These are phyloP conservation scores for Handroanthus guayacan DNA, from an alignment of 257 asterid genomes.

Conservation along the genomic window DNA sequence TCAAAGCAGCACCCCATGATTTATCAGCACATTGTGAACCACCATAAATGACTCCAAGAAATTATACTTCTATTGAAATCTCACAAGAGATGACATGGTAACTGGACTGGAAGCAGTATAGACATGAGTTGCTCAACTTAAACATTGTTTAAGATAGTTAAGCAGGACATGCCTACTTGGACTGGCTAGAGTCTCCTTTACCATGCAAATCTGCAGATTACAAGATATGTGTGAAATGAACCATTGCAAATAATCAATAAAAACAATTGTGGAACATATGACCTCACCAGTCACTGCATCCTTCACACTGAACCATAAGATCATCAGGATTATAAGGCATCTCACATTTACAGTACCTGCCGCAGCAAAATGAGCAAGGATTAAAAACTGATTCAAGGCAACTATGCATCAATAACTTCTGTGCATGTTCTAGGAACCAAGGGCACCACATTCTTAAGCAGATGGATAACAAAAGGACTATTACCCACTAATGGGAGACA, in stretches of 20 bases:
- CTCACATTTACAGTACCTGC: conserved; percentile 93
- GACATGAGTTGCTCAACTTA: too few species aligned
- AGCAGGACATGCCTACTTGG: too few species aligned
- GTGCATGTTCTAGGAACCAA: conserved; percentile 6
- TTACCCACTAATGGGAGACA: conserved; percentile 8
- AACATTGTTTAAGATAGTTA: too few species aligned
- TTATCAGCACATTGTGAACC: too few species aligned
- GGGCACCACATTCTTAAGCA: background rate
- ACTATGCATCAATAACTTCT: conserved; percentile 1
- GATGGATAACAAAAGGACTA: conserved; percentile 7
- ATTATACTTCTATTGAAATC: too few species aligned
- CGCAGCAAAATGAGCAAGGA: conserved; percentile 31
- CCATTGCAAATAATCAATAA: conserved; percentile 18
- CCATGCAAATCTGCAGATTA: conserved; percentile 14
- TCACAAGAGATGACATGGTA: too few species aligned
- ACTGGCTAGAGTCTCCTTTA: background rate
- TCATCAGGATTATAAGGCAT: conserved; percentile 97
- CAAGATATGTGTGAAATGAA: background rate
- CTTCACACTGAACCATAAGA: conserved; percentile 91
- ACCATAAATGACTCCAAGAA: too few species aligned
- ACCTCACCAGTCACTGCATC: conserved; percentile 87
- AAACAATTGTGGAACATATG: conserved; percentile 18
- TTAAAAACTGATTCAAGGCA: conserved; percentile 12
- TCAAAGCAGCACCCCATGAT: too few species aligned
- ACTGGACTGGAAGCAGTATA: too few species aligned